These are phyloP conservation scores for Thielaviopsis musarum DNA, from an alignment of 2,329 filamentous ascomycete genomes.

Conservation along the genomic window DNA sequence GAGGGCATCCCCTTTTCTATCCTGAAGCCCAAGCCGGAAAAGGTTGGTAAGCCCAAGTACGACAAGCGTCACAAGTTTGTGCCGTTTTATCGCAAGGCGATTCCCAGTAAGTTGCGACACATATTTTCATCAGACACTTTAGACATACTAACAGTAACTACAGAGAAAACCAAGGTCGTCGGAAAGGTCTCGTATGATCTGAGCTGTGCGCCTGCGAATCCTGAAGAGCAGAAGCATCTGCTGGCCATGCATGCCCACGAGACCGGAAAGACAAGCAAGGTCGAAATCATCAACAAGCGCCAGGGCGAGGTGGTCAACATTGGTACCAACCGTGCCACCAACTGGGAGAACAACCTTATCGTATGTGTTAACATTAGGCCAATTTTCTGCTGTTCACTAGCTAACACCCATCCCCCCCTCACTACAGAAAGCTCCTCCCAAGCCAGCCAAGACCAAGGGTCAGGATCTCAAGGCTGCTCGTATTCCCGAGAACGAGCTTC, in stretches of 20 bases:
- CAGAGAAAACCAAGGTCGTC: conserved; percentile 62
- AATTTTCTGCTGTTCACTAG: neutral
- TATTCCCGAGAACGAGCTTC: conserved; percentile 72
- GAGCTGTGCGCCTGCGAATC: conserved; percentile 55
- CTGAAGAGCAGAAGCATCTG: conserved; percentile 49
- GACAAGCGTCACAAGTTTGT: conserved; percentile 25
- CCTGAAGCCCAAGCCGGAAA: conserved; percentile 26
- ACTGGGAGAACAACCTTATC: conserved; percentile 33
- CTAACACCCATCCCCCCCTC: conserved; percentile 11
- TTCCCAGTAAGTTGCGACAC: conserved; percentile 29
- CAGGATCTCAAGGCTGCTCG: conserved; percentile 73
- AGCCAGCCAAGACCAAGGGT: conserved; percentile 39
- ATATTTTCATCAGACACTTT: neutral
- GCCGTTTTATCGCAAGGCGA: conserved; percentile 52
- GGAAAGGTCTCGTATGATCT: conserved; percentile 63
- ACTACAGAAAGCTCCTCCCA: conserved; percentile 34
- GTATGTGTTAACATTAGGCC: conserved; percentile 26
- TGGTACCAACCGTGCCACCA: conserved; percentile 17
- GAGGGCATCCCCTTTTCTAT: conserved; percentile 43
- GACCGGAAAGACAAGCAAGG: conserved; percentile 37
- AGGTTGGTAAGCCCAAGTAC: conserved; percentile 29
- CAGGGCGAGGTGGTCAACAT: conserved; percentile 9
- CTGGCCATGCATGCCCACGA: conserved; percentile 35
- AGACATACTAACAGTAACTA: conserved; percentile 14
- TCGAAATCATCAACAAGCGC: conserved; percentile 23